These are phyloP conservation scores for Begonia peltatifolia DNA, from an alignment of 306 rosid species.

Conservation along the genomic window DNA sequence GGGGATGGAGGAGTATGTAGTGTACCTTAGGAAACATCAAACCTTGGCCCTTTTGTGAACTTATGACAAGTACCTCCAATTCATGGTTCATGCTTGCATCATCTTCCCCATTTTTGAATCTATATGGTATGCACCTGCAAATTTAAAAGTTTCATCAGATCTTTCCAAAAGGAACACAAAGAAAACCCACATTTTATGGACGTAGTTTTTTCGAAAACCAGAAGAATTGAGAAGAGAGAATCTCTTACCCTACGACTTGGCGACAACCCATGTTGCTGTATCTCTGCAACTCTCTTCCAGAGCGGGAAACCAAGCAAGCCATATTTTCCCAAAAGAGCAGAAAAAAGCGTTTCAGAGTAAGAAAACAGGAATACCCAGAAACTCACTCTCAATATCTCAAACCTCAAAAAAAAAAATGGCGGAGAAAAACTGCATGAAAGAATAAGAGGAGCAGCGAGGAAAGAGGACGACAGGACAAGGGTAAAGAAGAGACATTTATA, in stretches of 20 bases:
- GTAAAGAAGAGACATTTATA: neutral
- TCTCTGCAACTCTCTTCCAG: slow-evolving; percentile 83
- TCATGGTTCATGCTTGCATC: slow-evolving; percentile 27
- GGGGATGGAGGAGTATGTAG: neutral
- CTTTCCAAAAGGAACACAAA: neutral
- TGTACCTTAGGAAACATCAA: slow-evolving; percentile 83
- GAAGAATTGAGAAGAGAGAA: neutral
- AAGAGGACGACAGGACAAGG: neutral
- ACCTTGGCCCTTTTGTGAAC: slow-evolving; percentile 76
- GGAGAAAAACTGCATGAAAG: neutral
- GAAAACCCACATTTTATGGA: neutral
- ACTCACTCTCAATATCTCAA: neutral
- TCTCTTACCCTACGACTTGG: slow-evolving; percentile 83
- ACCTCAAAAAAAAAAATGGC: neutral
- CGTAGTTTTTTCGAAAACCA: neutral
- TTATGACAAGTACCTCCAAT: slow-evolving; percentile 68
- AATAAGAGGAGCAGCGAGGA: neutral
- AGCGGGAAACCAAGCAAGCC: slow-evolving; percentile 72
- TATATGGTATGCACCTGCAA: slow-evolving; percentile 90
- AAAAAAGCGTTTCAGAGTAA: neutral
- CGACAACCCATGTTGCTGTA: slow-evolving; percentile 77
- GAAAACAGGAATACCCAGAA: neutral
- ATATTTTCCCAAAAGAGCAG: slow-evolving; percentile 18
- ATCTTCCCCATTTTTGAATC: slow-evolving; percentile 36
- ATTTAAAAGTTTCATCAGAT: neutral